Base-by-base conservation (phyloP, 192 early-diverging fungal species). In the Phlyctochytrium arcticum region DNA sequence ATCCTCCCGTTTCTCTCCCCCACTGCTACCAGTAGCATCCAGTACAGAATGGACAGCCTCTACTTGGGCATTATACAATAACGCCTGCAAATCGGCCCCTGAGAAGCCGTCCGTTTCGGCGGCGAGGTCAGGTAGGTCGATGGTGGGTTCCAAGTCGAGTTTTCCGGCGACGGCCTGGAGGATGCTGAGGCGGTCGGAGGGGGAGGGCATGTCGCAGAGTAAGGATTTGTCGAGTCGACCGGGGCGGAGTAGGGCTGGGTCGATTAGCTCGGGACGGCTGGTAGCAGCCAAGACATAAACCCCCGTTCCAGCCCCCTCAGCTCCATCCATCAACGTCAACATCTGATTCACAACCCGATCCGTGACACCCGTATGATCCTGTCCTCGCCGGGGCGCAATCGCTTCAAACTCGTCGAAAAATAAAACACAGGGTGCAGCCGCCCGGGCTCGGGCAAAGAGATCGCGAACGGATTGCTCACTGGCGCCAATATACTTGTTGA, bases 321-420 rank as follows among this genome's bases (percentile, higher is more conserved):
- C 96, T 62, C 96, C 96, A 70, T 99, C 96, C 93, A 99, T 96
- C 67, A 94, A 89, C 5, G 96, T 99, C 68, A 99, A 62, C 79
- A 99, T 88, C 74, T 99, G 96, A 73, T 99, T 99, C 19, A 99
- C 96, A 0, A 99, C 95, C 36, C 96, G 84, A 70, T 99, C 96
- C 0, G 96, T 99, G 5, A 99, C 96, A 53, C 96, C 96, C 5
- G 95, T 94, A 69, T 94, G 97, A 65, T 99, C 96, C 39, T 93
- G 91, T n/a, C 96, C 96, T 70, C 94, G 84, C 32, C 93, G 80
- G 32, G 96, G 96, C 0, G 96, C 96, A 75, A 99, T 93, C 34
- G 91, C 81, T 64, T 99, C 96, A 79, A 99, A 95, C 75, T 99
- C 96, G 67, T 99, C 96, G 77, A 99, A 99, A 67, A 99, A 99